These are phyloP conservation scores for Pichia exigua DNA, from an alignment of 805 yeast species.

Conservation along the genomic window DNA sequence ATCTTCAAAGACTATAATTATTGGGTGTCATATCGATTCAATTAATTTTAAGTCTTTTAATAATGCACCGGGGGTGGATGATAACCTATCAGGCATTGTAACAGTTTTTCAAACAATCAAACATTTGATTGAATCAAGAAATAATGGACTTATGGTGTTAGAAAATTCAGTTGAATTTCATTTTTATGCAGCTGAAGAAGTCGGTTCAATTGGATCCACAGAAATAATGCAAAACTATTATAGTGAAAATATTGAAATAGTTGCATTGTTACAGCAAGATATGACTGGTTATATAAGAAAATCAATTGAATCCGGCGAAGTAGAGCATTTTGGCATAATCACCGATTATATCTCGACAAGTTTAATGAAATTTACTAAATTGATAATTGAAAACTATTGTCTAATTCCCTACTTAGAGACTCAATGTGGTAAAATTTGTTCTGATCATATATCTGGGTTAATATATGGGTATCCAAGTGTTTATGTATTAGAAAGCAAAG, in stretches of 20 bases:
- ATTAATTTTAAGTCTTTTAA: slow-evolving; percentile 57
- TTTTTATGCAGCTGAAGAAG: slow-evolving; percentile 93
- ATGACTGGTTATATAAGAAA: slow-evolving; percentile 77
- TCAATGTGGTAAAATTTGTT: slow-evolving; percentile 84
- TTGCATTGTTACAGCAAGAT: slow-evolving; percentile 88
- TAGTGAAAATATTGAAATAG: slow-evolving; percentile 41
- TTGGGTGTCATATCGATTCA: slow-evolving; percentile 90
- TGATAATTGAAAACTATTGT: slow-evolving; percentile 55
- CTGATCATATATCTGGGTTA: slow-evolving; percentile 85
- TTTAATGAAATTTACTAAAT: slow-evolving; percentile 54
- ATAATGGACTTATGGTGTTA: slow-evolving; percentile 16
- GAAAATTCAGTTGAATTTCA: slow-evolving; percentile 82
- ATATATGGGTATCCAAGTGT: slow-evolving; percentile 80
- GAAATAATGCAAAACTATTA: slow-evolving; percentile 60
- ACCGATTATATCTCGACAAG: slow-evolving; percentile 54
- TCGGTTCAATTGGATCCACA: slow-evolving; percentile 79
- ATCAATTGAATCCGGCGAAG: slow-evolving; percentile 40
- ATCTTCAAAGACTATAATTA: slow-evolving; percentile 44
- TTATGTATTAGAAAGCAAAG: slow-evolving; percentile 71
- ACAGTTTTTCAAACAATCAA: slow-evolving; percentile 72
- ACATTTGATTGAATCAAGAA: slow-evolving; percentile 32
- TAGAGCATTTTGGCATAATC: slow-evolving; percentile 72
- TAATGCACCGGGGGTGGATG: slow-evolving; percentile 93
- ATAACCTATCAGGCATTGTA: slow-evolving; percentile 83
- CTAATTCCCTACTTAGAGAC: slow-evolving; percentile 66